Base-by-base conservation (phyloP, 1,284 basidiomycete species). In the Leccinum fallax region DNA sequence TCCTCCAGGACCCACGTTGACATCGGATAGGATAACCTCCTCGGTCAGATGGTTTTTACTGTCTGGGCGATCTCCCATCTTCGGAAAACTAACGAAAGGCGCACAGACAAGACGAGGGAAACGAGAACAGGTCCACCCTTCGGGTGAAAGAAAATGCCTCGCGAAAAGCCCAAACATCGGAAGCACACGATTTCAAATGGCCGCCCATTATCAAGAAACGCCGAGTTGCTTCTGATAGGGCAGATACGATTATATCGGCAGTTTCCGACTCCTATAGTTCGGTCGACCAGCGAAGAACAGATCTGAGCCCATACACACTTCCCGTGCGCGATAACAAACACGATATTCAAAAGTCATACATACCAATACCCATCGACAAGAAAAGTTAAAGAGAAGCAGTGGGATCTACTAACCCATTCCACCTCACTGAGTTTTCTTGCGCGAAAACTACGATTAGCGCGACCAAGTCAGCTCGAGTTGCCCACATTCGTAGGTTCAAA, bases 1-100 rank as follows among this genome's bases (percentile, higher is more conserved):
- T 26, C 64, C 66, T 15, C 71, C 70, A 1, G 74, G 73, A 16
- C 63, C 57, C 15, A 63, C 60, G n/a, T 66, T 63, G 10, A 40
- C 55, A 3, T 36, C 55, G 3, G 51, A 19, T 19, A 46, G 30
- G 5, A n/a, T 21, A 9, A 38, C 51, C 46, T 5, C 26, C 13
- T 52, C 49, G 4, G 28, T 10, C 7, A 38, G n/a, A 16, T 43
- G 32, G 5, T 30, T 28, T n/a, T 34, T 56, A 6, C 4, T 3
- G 4, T 62, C 26, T 26, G 49, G 34, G 21, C 28, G 40, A 10
- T 36, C 21, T 21, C 8, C 36, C 4, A 40, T 36, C 36, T 46
- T 19, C 40, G 40, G 15, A 46, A 46, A 46, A 21, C 43, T 21
- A 21, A 56, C 65, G 51, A 62, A 46, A 58, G 32, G 2, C 9